Base-by-base conservation (phyloP, 2,329 filamentous ascomycete species). In the Chaetomiaceae sp. region DNA sequence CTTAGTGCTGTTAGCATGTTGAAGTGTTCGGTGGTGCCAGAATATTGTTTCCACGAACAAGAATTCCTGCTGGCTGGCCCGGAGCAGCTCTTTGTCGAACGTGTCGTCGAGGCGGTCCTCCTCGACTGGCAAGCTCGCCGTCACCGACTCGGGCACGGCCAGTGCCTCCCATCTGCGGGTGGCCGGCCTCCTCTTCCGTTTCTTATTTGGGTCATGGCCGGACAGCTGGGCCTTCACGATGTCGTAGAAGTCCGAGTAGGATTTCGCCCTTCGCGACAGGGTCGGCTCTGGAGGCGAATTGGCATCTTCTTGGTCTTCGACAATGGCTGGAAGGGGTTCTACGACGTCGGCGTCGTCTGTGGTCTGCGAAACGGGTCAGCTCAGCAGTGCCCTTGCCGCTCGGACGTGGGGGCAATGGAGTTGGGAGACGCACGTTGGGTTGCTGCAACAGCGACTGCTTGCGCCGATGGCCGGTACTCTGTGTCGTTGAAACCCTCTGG, bases 1-100 rank as follows among this genome's bases (percentile, higher is more conserved):
- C 85, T 89, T 59, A 12, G 14, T 6, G 4, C 15, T 38, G 62
- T 75, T 59, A 73, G 69, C 62, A 48, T 47, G 15, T 36, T 33
- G 11, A n/a, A 1, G 19, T 20, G 6, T 11, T 3, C 6, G 29
- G n/a, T 6, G 19, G 43, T 19, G 14, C 19, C 14, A 23, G 11
- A 29, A 3, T 14, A 23, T 12, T 11, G 12, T 19, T 20, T 4
- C 12, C 14, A 68, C 84, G 61, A 80, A 91, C 84, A 87, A 75
- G 69, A 96, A 96, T 67, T 92, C 84, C 61, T 88, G 84, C 68
- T 95, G 89, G 67, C 89, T 94, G 49, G 89, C 84, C 63, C 91
- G 82, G 27, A 95, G 74, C 65, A 97, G 72, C 60, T 84, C 81
- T 43, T 83, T 79, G 61, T 87, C 83, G 48, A 86, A 77, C 49